phyloP scores from a whole-genome alignment of 2,329 filamentous ascomycete genomes.

The Fusarium odoratissimum region DNA sequence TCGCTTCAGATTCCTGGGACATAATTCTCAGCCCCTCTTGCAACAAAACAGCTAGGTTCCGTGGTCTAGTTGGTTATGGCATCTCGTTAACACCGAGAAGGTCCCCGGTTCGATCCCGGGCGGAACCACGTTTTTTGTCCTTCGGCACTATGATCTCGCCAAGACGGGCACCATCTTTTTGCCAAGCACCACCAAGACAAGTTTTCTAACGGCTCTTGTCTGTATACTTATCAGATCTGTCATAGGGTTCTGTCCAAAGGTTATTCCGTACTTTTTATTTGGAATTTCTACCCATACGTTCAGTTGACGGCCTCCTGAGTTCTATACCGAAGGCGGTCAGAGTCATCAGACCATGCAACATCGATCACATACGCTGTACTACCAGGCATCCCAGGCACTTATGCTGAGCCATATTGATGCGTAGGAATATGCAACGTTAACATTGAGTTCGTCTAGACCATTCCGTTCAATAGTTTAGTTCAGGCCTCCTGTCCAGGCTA shows the following conservation, averaged over 20 bases:
- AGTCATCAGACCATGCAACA: neutral
- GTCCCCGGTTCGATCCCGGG: slow-evolving; percentile 24
- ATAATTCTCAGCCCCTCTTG: fast-evolving
- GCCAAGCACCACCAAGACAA: neutral
- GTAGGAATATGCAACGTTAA: neutral
- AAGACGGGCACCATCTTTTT: neutral
- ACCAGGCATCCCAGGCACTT: neutral
- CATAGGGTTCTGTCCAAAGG: neutral
- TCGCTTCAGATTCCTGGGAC: fast-evolving
- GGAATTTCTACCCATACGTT: neutral
- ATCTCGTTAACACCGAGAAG: slow-evolving; percentile 28
- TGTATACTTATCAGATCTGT: neutral
- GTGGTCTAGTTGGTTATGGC: slow-evolving; percentile 26
- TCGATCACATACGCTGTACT: neutral
- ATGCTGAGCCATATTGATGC: neutral
- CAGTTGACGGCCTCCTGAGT: too few relatives aligned
- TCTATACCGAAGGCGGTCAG: neutral
- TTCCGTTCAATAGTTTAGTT: neutral
- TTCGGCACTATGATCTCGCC: neutral
- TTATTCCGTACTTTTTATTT: neutral
- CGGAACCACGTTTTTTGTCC: slow-evolving; percentile 5
- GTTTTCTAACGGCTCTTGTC: neutral
- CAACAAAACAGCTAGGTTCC: neutral
- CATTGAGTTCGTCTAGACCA: neutral
- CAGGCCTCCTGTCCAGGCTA: neutral